Conservation (phyloP, 768 basidiomycete species). For the Boletus rufocinnamomeus region DNA sequence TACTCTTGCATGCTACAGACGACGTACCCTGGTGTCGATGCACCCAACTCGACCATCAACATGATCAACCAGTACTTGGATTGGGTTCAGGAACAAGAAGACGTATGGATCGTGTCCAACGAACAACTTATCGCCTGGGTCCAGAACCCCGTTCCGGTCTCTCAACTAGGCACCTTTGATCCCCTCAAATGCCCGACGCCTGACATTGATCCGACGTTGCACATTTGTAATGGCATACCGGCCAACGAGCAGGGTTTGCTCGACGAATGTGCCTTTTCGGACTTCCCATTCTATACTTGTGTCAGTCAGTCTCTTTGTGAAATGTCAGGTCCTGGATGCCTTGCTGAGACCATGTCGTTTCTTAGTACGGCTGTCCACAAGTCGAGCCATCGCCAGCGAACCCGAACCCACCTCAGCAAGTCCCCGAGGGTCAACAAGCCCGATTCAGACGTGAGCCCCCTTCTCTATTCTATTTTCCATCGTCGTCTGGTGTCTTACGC, state of each 20-base stretch:
- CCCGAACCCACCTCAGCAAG: slow-evolving; percentile 66
- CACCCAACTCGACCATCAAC: slow-evolving; percentile 1
- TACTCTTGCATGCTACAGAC: background rate
- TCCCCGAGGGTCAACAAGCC: slow-evolving; percentile 37
- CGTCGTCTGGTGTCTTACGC: background rate
- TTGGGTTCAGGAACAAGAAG: slow-evolving; percentile 1
- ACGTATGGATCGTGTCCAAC: slow-evolving; percentile 6
- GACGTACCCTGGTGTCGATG: slow-evolving; percentile 4
- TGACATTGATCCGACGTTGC: background rate
- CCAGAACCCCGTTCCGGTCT: background rate
- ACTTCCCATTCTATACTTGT: slow-evolving; percentile 2
- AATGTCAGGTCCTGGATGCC: background rate
- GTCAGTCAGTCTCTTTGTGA: background rate
- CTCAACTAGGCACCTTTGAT: background rate
- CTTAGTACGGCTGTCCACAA: slow-evolving; percentile 48
- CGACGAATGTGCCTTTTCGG: background rate
- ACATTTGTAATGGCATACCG: background rate
- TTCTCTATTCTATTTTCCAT: slow-evolving; percentile 1
- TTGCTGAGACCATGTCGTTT: background rate
- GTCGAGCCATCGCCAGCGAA: slow-evolving; percentile 53
- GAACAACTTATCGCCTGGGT: background rate
- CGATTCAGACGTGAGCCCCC: slow-evolving; percentile 57
- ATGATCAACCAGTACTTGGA: slow-evolving; percentile 1
- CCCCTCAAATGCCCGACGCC: background rate
- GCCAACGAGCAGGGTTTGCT: background rate